Evolutionary conservation across 164 flowering plant species (phyloP).

Genomic region (Paratinospora sagittata): DNA sequence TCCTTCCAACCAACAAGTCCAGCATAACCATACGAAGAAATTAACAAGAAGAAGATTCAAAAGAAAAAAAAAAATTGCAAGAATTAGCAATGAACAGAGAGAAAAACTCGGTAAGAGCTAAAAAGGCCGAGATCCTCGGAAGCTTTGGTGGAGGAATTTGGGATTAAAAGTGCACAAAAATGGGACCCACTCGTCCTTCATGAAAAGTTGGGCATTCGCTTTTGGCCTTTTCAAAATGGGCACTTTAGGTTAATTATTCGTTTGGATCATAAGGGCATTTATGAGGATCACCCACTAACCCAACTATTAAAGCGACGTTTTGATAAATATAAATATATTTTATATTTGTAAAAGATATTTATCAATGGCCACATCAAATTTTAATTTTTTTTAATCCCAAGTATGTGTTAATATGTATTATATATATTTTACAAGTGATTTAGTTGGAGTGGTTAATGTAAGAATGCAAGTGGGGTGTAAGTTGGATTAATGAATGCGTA

Average conservation of each 20-base stretch:
- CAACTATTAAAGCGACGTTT: too few relatives aligned
- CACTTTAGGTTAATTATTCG: not conserved
- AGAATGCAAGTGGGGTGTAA: too few relatives aligned
- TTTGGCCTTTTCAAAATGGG: not conserved
- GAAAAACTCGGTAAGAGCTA: not conserved
- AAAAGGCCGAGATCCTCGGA: not conserved
- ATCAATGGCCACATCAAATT: too few relatives aligned
- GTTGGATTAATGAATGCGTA: too few relatives aligned
- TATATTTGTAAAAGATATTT: too few relatives aligned
- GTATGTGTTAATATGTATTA: too few relatives aligned
- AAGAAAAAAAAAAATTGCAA: not conserved
- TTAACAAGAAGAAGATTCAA: not conserved
- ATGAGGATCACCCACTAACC: not conserved
- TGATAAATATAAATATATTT: not conserved
- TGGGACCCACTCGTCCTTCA: not conserved
- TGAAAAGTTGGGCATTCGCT: constrained; percentile 1
- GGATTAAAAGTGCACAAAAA: constrained; percentile 1
- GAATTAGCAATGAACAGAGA: too few relatives aligned
- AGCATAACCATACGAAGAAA: not conserved
- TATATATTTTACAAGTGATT: too few relatives aligned
- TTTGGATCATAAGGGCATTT: not conserved
- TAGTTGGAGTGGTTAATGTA: too few relatives aligned
- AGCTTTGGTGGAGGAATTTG: constrained; percentile 10
- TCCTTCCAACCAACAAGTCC: not conserved
- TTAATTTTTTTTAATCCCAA: too few relatives aligned